Evolutionary conservation across 2,329 filamentous ascomycete genomes (phyloP).

Genomic region (Cercospora berteroae): DNA sequence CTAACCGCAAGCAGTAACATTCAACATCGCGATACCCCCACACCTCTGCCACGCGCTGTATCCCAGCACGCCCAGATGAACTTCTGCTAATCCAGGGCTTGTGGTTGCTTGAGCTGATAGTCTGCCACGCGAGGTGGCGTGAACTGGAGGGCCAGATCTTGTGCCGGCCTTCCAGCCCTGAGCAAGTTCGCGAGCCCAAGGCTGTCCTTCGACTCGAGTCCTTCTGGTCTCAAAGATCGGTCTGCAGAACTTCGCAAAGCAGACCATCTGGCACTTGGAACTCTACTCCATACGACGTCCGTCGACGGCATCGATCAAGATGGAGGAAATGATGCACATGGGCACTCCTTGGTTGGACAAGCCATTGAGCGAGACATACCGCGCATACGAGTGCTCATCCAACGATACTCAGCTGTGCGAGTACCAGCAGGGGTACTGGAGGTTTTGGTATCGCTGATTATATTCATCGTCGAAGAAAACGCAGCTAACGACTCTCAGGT

Average conservation of each 20-base stretch:
- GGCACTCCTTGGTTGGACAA: slow-evolving; percentile 41
- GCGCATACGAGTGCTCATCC: slow-evolving; percentile 31
- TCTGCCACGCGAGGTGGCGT: not conserved
- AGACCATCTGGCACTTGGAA: not conserved
- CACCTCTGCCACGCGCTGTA: not conserved
- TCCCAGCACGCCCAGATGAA: not conserved
- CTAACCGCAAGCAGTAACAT: slow-evolving; percentile 9
- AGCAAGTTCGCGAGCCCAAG: not conserved
- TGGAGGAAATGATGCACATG: slow-evolving; percentile 20
- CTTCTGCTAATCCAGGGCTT: not conserved
- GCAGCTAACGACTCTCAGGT: slow-evolving; percentile 40
- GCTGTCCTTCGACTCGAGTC: not conserved
- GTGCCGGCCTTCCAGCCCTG: not conserved
- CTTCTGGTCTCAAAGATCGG: not conserved
- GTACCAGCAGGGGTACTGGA: slow-evolving; percentile 48
- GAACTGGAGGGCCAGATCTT: not conserved
- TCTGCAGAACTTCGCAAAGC: not conserved
- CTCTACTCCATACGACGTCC: not conserved
- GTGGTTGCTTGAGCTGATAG: slow-evolving; percentile 1
- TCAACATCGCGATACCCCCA: not conserved
- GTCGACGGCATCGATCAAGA: not conserved
- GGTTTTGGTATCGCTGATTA: slow-evolving; percentile 44
- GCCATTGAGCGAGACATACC: slow-evolving; percentile 42
- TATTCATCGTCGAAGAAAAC: not conserved
- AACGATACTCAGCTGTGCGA: slow-evolving; percentile 46